These are phyloP conservation scores for Erythrophleum ivorense DNA, from an alignment of 331 rosid genomes.

Conservation along the genomic window DNA sequence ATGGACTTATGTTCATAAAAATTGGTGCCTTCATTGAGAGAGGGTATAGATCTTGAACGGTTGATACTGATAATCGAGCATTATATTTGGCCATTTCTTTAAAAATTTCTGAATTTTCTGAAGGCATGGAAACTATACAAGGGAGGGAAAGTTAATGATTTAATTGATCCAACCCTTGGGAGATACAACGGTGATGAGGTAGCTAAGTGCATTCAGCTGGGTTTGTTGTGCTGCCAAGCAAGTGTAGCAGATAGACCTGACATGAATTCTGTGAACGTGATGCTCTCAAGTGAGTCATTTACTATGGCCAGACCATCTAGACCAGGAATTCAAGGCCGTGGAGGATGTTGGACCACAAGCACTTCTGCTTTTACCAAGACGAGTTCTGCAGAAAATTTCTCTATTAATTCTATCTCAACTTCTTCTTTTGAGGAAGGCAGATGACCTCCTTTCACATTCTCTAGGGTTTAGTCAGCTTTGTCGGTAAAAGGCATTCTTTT, in stretches of 20 bases:
- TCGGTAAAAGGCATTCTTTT: constrained; percentile 23
- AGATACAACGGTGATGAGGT: constrained; percentile 75
- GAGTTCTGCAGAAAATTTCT: constrained; percentile 68
- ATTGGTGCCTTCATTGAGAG: too few species aligned
- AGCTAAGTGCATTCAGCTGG: constrained; percentile 90
- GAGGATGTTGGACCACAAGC: constrained; percentile 63
- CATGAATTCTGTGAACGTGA: constrained; percentile 83
- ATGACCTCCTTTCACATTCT: constrained; percentile 39
- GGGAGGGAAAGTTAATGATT: constrained; percentile 64
- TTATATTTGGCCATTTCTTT: constrained; percentile 1
- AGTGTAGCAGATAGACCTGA: constrained; percentile 70
- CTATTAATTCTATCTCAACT: constrained; percentile 76
- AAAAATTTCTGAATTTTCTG: constrained; percentile 1
- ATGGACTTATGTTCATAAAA: too few species aligned
- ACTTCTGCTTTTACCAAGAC: constrained; percentile 51
- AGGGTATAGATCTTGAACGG: too few species aligned
- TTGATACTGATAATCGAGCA: too few species aligned
- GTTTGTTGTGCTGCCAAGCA: constrained; percentile 85
- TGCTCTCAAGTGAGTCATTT: constrained; percentile 84
- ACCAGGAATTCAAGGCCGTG: constrained; percentile 85
- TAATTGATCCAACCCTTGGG: constrained; percentile 58
- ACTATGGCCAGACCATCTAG: constrained; percentile 75
- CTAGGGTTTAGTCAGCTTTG: constrained; percentile 20
- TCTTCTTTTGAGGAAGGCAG: constrained; percentile 77
- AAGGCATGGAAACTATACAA: constrained; percentile 86